Evolutionary conservation across 2,329 filamentous ascomycete species (phyloP).

Genomic region (Nemania bipapillata): DNA sequence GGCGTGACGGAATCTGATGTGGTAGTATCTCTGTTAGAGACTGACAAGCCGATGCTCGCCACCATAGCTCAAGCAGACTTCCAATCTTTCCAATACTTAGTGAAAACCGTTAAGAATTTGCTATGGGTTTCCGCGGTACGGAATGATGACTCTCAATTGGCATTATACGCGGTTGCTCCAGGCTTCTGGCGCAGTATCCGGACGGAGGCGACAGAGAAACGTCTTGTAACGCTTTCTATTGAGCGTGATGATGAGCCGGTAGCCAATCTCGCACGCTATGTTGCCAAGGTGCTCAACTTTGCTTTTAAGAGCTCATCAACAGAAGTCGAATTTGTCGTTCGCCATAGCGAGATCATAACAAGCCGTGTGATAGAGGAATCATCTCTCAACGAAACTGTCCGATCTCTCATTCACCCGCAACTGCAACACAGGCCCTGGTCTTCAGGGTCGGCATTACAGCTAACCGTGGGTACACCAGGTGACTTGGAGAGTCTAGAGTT

Average conservation of each 20-base stretch:
- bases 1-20: conserved; percentile 29
- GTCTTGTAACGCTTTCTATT: conserved; percentile 42
- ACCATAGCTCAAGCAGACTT: conserved; percentile 43
- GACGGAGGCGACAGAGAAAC: conserved; percentile 45
- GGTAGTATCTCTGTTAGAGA: conserved; percentile 44
- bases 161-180: conserved; percentile 38
- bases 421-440: conserved; percentile 29
- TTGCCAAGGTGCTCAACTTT: conserved; percentile 37
- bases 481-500: conserved; percentile 42
- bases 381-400: conserved; percentile 20
- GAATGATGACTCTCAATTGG: conserved; percentile 35
- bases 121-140: conserved; percentile 46
- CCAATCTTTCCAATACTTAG: conserved; percentile 39
- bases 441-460: conserved; percentile 39
- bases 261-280: conserved; percentile 24
- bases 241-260: conserved; percentile 25
- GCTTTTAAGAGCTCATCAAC: conserved; percentile 31
- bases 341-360: conserved; percentile 29
- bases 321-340: conserved; percentile 40
- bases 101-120: conserved; percentile 39
- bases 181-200: conserved; percentile 48
- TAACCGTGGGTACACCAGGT: conserved; percentile 39
- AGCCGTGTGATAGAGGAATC: conserved; percentile 31
- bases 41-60: conserved; percentile 43
- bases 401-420: conserved; percentile 33